phyloP scores from a whole-genome alignment of 2,329 filamentous ascomycete species.

The Sporothrix humicola region DNA sequence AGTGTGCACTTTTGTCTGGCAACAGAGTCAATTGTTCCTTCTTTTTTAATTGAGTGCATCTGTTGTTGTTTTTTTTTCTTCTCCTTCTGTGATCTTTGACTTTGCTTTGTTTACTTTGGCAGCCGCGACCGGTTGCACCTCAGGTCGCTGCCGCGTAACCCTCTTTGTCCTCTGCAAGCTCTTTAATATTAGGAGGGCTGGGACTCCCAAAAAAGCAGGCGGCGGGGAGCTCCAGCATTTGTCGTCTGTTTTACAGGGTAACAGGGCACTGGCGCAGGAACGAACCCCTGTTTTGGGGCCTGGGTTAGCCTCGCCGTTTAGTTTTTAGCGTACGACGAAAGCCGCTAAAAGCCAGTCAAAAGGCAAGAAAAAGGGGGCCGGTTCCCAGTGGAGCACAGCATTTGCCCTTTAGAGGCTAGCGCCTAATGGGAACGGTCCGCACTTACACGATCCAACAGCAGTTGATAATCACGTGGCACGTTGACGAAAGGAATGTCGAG shows the following conservation, averaged over 20 bases:
- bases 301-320: background rate
- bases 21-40: background rate
- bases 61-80: no score
- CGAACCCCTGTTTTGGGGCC: conserved; percentile 15
- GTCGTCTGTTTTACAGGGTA: background rate
- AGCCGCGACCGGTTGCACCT: background rate
- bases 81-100: no score
- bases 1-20: background rate
- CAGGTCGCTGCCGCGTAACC: background rate
- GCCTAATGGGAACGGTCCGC: conserved; percentile 1
- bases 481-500: background rate
- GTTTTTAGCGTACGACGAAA: conserved; percentile 9
- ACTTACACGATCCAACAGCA: conserved; percentile 4
- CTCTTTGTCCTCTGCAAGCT: conserved; percentile 5
- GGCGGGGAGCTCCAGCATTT: background rate
- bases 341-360: background rate
- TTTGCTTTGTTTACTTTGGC: conserved; percentile 22
- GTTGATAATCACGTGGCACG: background rate
- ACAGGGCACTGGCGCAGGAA: background rate
- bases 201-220: conserved; percentile 20
- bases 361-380: background rate
- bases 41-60: background rate
- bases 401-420: conserved; percentile 7
- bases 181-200: conserved; percentile 24
- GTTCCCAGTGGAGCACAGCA: background rate